Base-by-base conservation (phyloP, 257 asterid species). In the Plectranthus barbatus region DNA sequence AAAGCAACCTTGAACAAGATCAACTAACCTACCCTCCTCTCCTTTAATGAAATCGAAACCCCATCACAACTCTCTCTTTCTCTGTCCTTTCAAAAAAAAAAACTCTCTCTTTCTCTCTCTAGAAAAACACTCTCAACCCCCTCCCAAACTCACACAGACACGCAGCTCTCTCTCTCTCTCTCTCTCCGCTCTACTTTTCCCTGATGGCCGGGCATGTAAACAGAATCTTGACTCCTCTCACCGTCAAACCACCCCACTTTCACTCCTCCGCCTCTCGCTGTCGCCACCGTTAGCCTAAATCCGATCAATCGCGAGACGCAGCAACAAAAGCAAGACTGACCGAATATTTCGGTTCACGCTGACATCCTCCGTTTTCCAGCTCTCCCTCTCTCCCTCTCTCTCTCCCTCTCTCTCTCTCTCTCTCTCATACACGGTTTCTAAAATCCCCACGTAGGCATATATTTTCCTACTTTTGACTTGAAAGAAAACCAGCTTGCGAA, bases 311-410 rank as follows among this genome's bases (percentile, higher is more conserved):
- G 9, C 33, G 33, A 62, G 39, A 47, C 10, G 20, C 74, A 58
- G 5, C 64, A 50, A 11, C 13, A 29, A 40, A 47, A 54, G n/a
- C 36, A 26, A 61, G 19, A 72, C 46, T 58, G 41, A 68, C 41
- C 41, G 75, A 75, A 71, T 75, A 75, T 42, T 67, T 68, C 72
- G 74, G 72, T 78, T 70, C n/a, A 36, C 14, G 24, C 77, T 67
- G 77, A 52, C 78, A 61, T 44, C 76, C 77, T 59, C 72, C 68
- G 53, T 49, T 72, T 71, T 69, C 73, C 74, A 69, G 80, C 78
- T 69, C 71, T 66, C 68, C 23, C 74, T 48, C 56, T 23, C 64
- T 39, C 56, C 66, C 66, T 53, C 73, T 66, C 68, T 17, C 59
- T 12, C 44, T 60, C 51, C n/a, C n/a, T n/a, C n/a, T n/a, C n/a